Conservation (phyloP, 2,329 filamentous ascomycete species). For the Anthostomella pinea region DNA sequence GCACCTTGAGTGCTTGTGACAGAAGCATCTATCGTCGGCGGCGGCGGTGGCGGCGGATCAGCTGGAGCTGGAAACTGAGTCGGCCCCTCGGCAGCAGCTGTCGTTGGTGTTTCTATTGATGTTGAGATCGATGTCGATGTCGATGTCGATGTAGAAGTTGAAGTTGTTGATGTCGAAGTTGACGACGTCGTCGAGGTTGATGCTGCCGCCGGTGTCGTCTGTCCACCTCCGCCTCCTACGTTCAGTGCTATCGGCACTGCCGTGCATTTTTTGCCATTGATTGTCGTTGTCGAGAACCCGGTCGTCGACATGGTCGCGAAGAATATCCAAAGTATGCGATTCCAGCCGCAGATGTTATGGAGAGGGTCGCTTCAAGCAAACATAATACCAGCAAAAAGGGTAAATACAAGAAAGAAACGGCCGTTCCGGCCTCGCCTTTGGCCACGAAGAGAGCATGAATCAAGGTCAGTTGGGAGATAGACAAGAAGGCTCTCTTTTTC, state of each 20-base stretch:
- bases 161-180: constrained; percentile 8
- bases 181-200: constrained; percentile 7
- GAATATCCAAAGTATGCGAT: constrained; percentile 35
- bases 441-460: constrained; percentile 40
- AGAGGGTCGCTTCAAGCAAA: constrained; percentile 24
- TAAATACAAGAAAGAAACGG: constrained; percentile 32
- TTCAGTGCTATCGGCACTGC: constrained; percentile 42
- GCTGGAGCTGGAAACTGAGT: too few relatives aligned
- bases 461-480: constrained; percentile 20
- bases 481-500: constrained; percentile 16
- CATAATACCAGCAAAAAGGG: constrained; percentile 29
- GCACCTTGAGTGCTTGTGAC: constrained; percentile 15
- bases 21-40: neutral
- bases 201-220: constrained; percentile 13
- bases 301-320: constrained; percentile 43
- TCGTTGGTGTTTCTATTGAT: constrained; percentile 6
- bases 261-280: constrained; percentile 52
- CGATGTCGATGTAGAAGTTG: constrained; percentile 7
- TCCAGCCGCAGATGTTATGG: constrained; percentile 39
- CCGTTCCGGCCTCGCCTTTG: constrained; percentile 38
- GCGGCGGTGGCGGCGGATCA: neutral
- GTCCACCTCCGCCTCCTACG: constrained; percentile 17
- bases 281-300: constrained; percentile 48
- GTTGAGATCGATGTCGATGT: constrained; percentile 2
- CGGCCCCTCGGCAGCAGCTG: too few relatives aligned